Evolutionary conservation across 2,329 filamentous ascomycete genomes (phyloP), one percentile per base, ranked within the genome.

Genomic region (Penicillium sclerotigenum): DNA sequence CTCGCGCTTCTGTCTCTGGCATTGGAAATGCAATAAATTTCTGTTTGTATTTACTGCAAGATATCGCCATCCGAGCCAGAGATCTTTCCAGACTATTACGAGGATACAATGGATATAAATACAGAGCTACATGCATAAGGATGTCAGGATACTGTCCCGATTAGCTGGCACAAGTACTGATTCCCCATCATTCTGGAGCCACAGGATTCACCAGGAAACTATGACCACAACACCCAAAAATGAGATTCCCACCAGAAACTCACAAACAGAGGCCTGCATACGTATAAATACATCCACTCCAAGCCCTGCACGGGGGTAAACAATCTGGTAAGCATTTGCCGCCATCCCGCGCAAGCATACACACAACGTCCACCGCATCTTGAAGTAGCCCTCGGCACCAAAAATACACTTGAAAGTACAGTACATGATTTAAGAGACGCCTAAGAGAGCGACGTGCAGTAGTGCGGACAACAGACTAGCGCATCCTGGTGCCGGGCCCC

Each of bases 371-470:
- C 26, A 37, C 20, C 11, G 6, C 14, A 48, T 48, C 20, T 47
- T 34, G 38, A 43, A 49, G 46, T 43, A 49, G 13, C 50, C 24
- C 9, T 33, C 18, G 36, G 9, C n/a, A 36, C 29, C n/a, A 46
- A 46, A 47, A 38, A 24, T 14, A 38, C 41, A 28, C 18, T 5
- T 5, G 20, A 42, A 36, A 20, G 26, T 13, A 16, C 11, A 40
- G 13, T 54, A 34, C 37, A 46, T 5, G 33, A 40, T 33, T 26
- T 16, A 26, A 22, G 18, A n/a, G 24, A 33, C 26, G 20, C 47
- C 58, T n/a, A 56, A 62, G 47, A 57, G 24, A 57, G 61, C 56
- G 38, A 54, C 28, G 31, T 59, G 59, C 56, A 62, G 47, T 52
- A 46, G 47, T 14, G 31, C 20, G 31, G 24, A 11, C 31, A 42